Base-by-base conservation (phyloP, 2,329 filamentous ascomycete species). In the Aspergillus transmontanensis region DNA sequence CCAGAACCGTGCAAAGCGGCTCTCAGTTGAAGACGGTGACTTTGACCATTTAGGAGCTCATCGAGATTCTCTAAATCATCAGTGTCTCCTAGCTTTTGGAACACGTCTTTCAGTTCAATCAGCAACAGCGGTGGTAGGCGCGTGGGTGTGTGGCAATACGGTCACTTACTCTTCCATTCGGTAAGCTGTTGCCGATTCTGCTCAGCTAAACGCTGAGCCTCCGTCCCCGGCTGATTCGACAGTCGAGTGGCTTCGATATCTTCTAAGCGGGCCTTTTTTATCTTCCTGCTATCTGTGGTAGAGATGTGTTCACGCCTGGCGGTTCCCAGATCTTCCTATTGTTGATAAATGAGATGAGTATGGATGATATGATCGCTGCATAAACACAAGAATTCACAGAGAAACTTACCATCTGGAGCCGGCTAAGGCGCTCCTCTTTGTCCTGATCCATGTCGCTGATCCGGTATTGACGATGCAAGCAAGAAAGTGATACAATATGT, bases 241-340 rank as follows among this genome's bases (percentile, higher is more conserved):
- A 67, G 61, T 16, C 77, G 68, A 16, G 26, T 56, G 9, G 69
- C 67, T 56, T 78, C 75, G 21, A 80, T 67, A 23, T 72, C 67
- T 58, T 70, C 58, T 10, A 73, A 34, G 14, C 58, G 59, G 28
- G 69, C 46, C 23, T 61, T 59, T 10, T 51, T 43, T 23, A 64
- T 62, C 16, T 60, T 64, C 28, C 57, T 66, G 30, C 34, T 58
- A 54, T 78, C 77, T 4, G 57, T 60, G 6, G 77, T 78, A 10
- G 76, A 78, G 34, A 80, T 72, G 48, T 71, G 62, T 55, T 80
- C 76, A 14, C 78, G 73, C 41, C 76, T 73, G 10, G 68, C 71
- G 11, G 71, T 73, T 3, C 78, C 78, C n/a, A 81, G 62, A 64
- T 80, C 78, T 6, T 69, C 73, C 78, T 80, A 58, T 63, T 28